Evolutionary conservation across 2,329 filamentous ascomycete genomes (phyloP), one percentile per base, ranked within the genome.

Genomic region (Diaporthe citrichinensis): DNA sequence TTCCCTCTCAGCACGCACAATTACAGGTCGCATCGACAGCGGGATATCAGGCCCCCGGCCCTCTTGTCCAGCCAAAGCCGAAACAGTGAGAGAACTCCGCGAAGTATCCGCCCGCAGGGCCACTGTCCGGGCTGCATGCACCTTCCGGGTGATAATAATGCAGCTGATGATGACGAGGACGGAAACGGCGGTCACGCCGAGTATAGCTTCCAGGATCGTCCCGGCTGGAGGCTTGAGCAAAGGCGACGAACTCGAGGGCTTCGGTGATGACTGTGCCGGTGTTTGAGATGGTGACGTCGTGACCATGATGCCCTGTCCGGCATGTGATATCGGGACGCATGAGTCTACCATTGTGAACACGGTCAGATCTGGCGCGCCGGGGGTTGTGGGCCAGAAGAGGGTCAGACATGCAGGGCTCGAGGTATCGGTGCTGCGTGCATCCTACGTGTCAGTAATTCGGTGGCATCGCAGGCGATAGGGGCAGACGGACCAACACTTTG

Each of bases 171-270:
- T 28, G 34, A 69, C 49, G 5, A 69, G 23, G 15, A 51, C 65
- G 9, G 28, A 20, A 15, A 55, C 25, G n/a, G 23, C 31, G 4
- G n/a, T 28, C 12, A 34, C 49, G 34, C 49, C 65, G 1, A 69
- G 65, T 1, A 55, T 28, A 4, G 31, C 14, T 8, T 69, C 65
- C n/a, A 69, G 7, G 7, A 69, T 41, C 17, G 65, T 53, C 65
- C 65, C 65, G 15, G 65, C 49, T 10, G 65, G 65, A 12, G 65
- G 46, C 15, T 69, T 69, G 34, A 69, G 65, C 23, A 69, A 20
- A 9, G 59, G 36, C 1, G 59, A 10, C 34, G 39, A 20, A 17
- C 2, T n/a, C 14, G 65, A 25, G 12, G 10, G 3, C 1, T 68
- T 46, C 20, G 65, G 12, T 20, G 23, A 25, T 28, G 65, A 2